Conservation (phyloP, 2,329 filamentous ascomycete genomes). For the Macroventuria anomochaeta region DNA sequence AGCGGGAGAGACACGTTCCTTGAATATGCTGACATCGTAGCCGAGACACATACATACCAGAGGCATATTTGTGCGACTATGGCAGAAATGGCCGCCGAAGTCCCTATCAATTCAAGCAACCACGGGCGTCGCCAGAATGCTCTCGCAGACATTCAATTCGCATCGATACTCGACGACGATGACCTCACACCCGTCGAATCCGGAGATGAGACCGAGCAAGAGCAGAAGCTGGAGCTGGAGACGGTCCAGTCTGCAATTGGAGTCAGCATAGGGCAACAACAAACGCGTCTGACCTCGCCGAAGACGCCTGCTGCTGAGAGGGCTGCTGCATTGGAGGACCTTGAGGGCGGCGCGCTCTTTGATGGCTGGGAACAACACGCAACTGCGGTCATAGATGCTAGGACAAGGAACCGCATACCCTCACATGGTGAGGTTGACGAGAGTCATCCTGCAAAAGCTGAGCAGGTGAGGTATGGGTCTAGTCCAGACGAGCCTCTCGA, state of each 20-base stretch:
- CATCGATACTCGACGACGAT: conserved; percentile 47
- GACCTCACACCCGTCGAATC: conserved; percentile 51
- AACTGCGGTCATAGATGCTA: conserved; percentile 10
- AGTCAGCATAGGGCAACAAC: conserved; percentile 64
- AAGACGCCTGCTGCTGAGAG: conserved; percentile 66
- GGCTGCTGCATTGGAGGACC: conserved; percentile 60
- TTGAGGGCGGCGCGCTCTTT: conserved; percentile 56
- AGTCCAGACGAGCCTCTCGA: conserved; percentile 24
- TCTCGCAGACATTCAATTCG: conserved; percentile 52
- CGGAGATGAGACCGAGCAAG: conserved; percentile 50
- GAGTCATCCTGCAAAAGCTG: background rate
- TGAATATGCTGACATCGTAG: conserved; percentile 21
- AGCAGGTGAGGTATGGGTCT: conserved; percentile 6
- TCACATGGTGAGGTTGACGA: conserved; percentile 8
- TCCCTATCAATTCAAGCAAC: background rate
- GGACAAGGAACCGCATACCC: background rate
- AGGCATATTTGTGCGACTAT: conserved; percentile 21
- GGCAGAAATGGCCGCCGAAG: conserved; percentile 24
- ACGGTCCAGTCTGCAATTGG: conserved; percentile 59
- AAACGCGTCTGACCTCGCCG: conserved; percentile 63
- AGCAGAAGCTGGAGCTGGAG: conserved; percentile 42
- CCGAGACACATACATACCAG: conserved; percentile 15
- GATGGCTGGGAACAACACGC: conserved; percentile 45
- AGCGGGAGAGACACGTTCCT: conserved; percentile 26
- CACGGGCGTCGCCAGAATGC: conserved; percentile 43